Conservation (phyloP, 164 flowering plant genomes). For the Magnolia kwangsiensis region DNA sequence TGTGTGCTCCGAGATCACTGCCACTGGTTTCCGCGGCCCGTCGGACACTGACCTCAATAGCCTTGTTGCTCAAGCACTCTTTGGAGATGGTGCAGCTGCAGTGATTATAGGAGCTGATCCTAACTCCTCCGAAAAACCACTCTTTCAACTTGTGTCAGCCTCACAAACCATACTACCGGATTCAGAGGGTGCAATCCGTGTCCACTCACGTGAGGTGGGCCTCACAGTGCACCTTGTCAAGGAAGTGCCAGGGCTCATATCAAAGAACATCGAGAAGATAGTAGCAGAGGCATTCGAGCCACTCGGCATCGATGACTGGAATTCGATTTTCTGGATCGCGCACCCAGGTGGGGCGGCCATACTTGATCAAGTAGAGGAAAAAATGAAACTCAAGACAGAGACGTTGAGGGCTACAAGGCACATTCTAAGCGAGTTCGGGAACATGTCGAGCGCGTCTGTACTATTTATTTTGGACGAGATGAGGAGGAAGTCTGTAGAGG, state of each 20-base stretch:
- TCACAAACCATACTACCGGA: slow-evolving; percentile 14
- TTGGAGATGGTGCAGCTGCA: slow-evolving; percentile 38
- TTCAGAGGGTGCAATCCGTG: slow-evolving; percentile 10
- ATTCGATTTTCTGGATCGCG: slow-evolving; percentile 13
- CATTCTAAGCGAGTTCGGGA: slow-evolving; percentile 16
- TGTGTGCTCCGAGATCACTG: slow-evolving; percentile 30
- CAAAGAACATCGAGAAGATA: slow-evolving; percentile 17
- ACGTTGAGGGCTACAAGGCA: slow-evolving; percentile 12
- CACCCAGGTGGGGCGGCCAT: slow-evolving; percentile 18
- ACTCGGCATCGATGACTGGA: slow-evolving; percentile 16
- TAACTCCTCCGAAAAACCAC: neutral
- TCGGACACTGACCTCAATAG: neutral
- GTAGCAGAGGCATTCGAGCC: slow-evolving; percentile 10
- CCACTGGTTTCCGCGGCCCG: slow-evolving; percentile 13
- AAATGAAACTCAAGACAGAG: slow-evolving; percentile 11
- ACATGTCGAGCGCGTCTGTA: slow-evolving; percentile 20
- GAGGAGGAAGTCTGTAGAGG: slow-evolving; percentile 14
- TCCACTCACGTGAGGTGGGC: slow-evolving; percentile 15
- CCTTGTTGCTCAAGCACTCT: neutral
- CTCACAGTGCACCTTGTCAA: slow-evolving; percentile 11
- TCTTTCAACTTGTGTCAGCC: slow-evolving; percentile 13
- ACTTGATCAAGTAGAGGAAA: slow-evolving; percentile 12
- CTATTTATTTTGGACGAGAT: slow-evolving; percentile 16
- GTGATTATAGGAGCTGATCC: neutral
- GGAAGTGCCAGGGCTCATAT: slow-evolving; percentile 14